Conservation (phyloP, 2,329 filamentous ascomycete species). For the Fusarium scirpi region DNA sequence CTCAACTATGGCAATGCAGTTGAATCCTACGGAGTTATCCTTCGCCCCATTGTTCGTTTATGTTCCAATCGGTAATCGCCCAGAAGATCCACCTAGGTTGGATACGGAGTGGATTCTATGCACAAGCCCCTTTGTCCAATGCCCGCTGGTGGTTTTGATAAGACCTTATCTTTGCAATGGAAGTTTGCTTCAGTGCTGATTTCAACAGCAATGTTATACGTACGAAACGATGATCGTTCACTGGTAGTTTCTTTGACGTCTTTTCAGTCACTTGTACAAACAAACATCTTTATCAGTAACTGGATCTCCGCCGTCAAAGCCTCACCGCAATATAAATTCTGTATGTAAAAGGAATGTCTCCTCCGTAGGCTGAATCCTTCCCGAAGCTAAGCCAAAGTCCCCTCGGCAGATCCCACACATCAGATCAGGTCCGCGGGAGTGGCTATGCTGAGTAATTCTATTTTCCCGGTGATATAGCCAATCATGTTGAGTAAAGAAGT, state of each 20-base stretch:
- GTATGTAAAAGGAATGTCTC: not conserved
- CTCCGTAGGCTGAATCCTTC: not conserved
- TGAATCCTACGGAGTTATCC: not conserved
- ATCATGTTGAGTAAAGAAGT: not conserved
- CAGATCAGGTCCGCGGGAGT: not conserved
- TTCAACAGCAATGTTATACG: too few relatives aligned
- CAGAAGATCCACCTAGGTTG: not conserved
- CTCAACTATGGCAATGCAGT: not conserved
- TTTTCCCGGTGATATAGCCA: not conserved
- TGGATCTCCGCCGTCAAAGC: not conserved
- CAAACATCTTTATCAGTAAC: not conserved
- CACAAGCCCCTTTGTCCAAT: not conserved
- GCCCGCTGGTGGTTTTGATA: too few relatives aligned
- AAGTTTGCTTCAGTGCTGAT: not conserved
- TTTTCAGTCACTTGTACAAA: not conserved
- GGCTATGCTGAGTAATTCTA: not conserved
- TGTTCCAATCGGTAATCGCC: not conserved
- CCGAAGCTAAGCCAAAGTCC: not conserved
- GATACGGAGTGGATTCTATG: not conserved
- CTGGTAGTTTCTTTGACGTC: too few relatives aligned
- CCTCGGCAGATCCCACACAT: not conserved
- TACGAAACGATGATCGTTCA: too few relatives aligned
- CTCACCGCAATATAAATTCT: not conserved
- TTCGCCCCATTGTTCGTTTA: not conserved
- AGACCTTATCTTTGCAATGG: not conserved